These are phyloP conservation scores for Pseudogymnoascus sp. DNA, from an alignment of 2,329 filamentous ascomycete genomes.

Conservation along the genomic window DNA sequence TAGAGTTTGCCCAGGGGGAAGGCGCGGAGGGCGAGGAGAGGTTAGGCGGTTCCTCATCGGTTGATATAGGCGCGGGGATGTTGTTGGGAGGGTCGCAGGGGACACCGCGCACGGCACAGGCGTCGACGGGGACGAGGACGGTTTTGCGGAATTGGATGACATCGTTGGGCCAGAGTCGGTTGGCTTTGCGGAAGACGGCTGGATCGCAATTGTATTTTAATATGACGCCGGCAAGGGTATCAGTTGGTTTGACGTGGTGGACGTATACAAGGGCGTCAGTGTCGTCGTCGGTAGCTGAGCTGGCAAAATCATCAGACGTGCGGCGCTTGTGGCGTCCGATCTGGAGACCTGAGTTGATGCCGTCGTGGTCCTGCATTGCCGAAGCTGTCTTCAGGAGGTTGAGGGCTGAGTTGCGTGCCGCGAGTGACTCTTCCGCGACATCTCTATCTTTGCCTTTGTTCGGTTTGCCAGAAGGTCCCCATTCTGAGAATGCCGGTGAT, in stretches of 20 bases:
- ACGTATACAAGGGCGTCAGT: conserved; percentile 81
- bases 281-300: conserved; percentile 42
- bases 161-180: conserved; percentile 91
- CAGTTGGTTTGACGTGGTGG: conserved; percentile 71
- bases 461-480: neutral
- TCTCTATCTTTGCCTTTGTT: neutral
- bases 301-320: conserved; percentile 22
- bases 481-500: conserved; percentile 6
- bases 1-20: conserved; percentile 20
- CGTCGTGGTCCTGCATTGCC: conserved; percentile 52
- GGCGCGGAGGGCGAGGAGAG: conserved; percentile 17
- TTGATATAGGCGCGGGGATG: conserved; percentile 43
- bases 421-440: conserved; percentile 46
- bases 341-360: conserved; percentile 50
- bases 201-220: conserved; percentile 84
- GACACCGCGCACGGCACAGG: conserved; percentile 74
- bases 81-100: conserved; percentile 48
- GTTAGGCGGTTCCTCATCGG: conserved; percentile 25
- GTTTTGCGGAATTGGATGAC: conserved; percentile 76
- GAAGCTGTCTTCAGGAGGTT: conserved; percentile 49
- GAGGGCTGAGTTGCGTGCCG: conserved; percentile 44
- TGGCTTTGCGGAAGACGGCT: conserved; percentile 74
- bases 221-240: conserved; percentile 86
- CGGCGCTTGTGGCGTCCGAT: conserved; percentile 32
- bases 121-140: conserved; percentile 79